These are phyloP conservation scores for Fusarium tricinctum DNA, from an alignment of 2,329 filamentous ascomycete genomes.

Conservation along the genomic window DNA sequence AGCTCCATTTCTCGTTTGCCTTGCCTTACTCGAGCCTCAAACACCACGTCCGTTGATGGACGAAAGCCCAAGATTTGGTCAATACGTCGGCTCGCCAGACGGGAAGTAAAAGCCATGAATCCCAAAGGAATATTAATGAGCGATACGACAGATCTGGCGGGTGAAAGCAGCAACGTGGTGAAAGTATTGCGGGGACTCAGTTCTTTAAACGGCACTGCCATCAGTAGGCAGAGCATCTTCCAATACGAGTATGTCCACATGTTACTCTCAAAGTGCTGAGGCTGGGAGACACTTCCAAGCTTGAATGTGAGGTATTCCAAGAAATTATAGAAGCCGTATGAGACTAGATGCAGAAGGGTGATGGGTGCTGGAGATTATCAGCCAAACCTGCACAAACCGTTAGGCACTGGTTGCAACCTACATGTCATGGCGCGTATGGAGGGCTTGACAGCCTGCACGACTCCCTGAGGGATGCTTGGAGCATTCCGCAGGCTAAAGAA, in stretches of 20 bases:
- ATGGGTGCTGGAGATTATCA: neutral
- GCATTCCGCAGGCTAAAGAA: fast-evolving
- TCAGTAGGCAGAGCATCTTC: neutral
- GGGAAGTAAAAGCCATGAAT: no score
- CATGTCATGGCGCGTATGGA: neutral
- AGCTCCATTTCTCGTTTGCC: no score
- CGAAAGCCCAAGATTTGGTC: neutral
- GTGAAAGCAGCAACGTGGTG: neutral
- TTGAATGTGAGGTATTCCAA: neutral
- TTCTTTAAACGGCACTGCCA: neutral
- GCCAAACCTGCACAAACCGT: neutral
- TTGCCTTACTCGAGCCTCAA: no score
- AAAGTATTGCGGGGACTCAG: neutral
- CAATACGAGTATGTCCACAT: neutral
- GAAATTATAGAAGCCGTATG: neutral
- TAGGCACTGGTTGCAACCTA: neutral
- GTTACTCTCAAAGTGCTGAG: neutral
- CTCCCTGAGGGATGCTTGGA: neutral
- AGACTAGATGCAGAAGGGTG: neutral
- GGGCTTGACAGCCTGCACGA: neutral
- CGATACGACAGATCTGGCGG: neutral
- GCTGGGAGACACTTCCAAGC: neutral
- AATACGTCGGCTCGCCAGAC: neutral
- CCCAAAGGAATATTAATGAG: no score
- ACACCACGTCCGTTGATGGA: no score